Conservation (phyloP, 2,329 filamentous ascomycete species). For the Orbilia brochopaga region DNA sequence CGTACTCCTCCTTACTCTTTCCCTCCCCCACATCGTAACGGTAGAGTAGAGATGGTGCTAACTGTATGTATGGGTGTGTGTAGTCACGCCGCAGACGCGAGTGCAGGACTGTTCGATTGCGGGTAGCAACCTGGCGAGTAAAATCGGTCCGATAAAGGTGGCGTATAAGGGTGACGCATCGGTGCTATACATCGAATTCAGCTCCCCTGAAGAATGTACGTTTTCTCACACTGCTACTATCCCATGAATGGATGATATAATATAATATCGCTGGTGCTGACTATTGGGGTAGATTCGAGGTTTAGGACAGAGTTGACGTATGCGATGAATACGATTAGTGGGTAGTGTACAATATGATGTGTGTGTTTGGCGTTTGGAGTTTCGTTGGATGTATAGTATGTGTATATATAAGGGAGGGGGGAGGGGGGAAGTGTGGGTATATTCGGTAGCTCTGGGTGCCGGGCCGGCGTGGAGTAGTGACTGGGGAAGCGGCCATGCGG, state of each 20-base stretch:
- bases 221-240: not conserved
- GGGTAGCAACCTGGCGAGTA: slow-evolving; percentile 15
- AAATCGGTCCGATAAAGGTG: slow-evolving; percentile 33
- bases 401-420: no score
- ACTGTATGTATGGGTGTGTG: no score
- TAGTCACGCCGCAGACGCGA: slow-evolving; percentile 26
- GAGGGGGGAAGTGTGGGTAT: no score
- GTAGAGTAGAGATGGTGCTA: no score
- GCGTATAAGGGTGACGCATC: slow-evolving; percentile 38
- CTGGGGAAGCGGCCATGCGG: no score
- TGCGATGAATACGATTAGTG: slow-evolving; percentile 39
- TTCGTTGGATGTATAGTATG: not conserved
- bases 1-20: slow-evolving; percentile 10
- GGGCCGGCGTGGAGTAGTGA: no score
- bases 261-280: no score
- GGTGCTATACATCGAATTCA: slow-evolving; percentile 42
- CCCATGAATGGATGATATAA: no score
- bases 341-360: not conserved
- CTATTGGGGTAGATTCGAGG: slow-evolving; percentile 21
- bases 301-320: slow-evolving; percentile 32
- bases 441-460: no score
- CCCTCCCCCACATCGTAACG: no score
- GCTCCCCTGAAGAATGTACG: slow-evolving; percentile 31
- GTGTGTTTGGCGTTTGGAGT: not conserved
- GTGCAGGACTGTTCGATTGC: slow-evolving; percentile 18